Conservation (phyloP, 164 flowering plant genomes). For the Kingdonia uniflora region DNA sequence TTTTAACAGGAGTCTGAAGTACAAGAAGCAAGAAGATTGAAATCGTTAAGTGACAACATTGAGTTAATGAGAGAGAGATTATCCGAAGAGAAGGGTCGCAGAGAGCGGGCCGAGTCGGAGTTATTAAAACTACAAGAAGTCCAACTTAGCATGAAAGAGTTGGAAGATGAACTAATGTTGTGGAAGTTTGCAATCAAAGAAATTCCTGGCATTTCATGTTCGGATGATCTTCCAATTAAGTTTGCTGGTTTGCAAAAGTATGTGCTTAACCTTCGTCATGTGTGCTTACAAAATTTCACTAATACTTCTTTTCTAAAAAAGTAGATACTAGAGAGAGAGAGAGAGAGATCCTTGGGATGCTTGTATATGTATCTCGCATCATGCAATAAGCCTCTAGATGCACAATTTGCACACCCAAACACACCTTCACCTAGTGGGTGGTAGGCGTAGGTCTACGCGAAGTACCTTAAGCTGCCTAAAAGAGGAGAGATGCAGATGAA, state of each 20-base stretch:
- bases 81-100: constrained; percentile 56
- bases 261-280: constrained; percentile 12
- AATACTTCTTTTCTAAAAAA: too few species aligned
- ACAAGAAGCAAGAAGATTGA: constrained; percentile 78
- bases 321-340: too few species aligned
- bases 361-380: too few species aligned
- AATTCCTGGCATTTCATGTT: constrained; percentile 63
- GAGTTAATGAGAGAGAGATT: constrained; percentile 73
- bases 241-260: constrained; percentile 73
- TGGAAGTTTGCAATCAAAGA: constrained; percentile 57
- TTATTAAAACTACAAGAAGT: constrained; percentile 47
- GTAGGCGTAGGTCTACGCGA: too few species aligned
- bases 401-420: too few species aligned
- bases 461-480: too few species aligned
- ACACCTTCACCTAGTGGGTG: too few species aligned
- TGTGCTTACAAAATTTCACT: too few species aligned
- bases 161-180: constrained; percentile 72
- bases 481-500: too few species aligned
- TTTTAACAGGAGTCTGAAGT: constrained; percentile 70
- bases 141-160: constrained; percentile 32
- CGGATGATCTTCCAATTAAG: constrained; percentile 54
- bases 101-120: constrained; percentile 76
- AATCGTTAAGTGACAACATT: constrained; percentile 46
- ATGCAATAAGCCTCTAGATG: too few species aligned
- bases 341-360: too few species aligned